Evolutionary conservation across 179 eudicot species (phyloP), one percentile per base, ranked within the genome.

Genomic region (Silene vulgaris): DNA sequence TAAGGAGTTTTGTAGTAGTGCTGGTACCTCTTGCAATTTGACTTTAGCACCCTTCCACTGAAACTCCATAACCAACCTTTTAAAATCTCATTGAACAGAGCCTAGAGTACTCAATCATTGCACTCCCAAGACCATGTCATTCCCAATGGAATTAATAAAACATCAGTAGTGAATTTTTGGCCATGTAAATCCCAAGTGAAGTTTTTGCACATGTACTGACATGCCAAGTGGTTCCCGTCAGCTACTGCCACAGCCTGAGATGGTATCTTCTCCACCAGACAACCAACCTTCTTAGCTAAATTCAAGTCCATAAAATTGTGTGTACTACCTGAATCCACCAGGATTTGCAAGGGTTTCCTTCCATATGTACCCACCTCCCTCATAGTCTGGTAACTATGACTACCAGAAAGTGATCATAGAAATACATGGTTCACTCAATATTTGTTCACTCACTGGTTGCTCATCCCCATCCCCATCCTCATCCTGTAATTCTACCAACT

Each of bases 111-210:
- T n/a, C n/a, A n/a, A n/a, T n/a, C n/a, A n/a, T n/a, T n/a, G n/a
- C n/a, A n/a, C n/a, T 21, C 74, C 74, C 8, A 50, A 71, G 3
- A 50, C 63, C 19, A 50, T 2, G 26, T 71, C 74, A 71, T 62
- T 20, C 74, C 62, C 6, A 71, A 16, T 0, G 37, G 63, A 1
- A 71, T 7, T 3, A 71, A 1, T 1, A 21, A 21, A 2, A 50
- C 1, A 54, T 71, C 63, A 2, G 62, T 13, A 13, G 20, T 37
- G 37, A 37, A 69, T 5, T 0, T 8, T 3, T 52, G 5, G 2
- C 8, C 20, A 1, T 69, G 72, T 16, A 69, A 13, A 3, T 19
- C 14, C 72, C 72, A 69, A 6, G 43, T 37, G 26, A 69, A 69
- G 1, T 37, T 12, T 13, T 37, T 69, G 13, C 54, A 69, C 2